These are phyloP conservation scores for Tylopilus rubrobrunneus DNA, from an alignment of 768 basidiomycete genomes.

Conservation along the genomic window DNA sequence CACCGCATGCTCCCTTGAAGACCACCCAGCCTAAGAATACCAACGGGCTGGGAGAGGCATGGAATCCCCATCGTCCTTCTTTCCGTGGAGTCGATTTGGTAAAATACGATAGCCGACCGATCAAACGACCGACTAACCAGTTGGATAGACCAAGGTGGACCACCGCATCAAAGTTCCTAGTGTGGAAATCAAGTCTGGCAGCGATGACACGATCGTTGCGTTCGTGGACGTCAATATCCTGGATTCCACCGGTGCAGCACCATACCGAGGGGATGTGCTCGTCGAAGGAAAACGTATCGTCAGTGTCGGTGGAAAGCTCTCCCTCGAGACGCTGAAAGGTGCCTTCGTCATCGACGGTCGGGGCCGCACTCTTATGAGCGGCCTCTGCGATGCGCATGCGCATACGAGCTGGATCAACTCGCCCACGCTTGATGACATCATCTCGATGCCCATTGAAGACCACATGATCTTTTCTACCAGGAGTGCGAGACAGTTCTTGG, in stretches of 20 bases:
- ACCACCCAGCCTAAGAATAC: not conserved
- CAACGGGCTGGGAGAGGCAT: slow-evolving; percentile 25
- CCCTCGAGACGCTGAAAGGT: slow-evolving; percentile 17
- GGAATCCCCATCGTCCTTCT: slow-evolving; percentile 17
- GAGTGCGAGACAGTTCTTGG: slow-evolving; percentile 32
- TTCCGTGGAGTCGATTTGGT: slow-evolving; percentile 26
- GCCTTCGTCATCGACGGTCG: slow-evolving; percentile 27
- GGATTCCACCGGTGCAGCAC: slow-evolving; percentile 32
- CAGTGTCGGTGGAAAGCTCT: slow-evolving; percentile 25
- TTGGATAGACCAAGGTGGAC: slow-evolving; percentile 19
- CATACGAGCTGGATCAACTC: slow-evolving; percentile 33
- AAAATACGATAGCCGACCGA: not conserved
- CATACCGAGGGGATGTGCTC: slow-evolving; percentile 34
- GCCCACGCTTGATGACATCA: slow-evolving; percentile 28
- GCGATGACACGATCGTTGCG: slow-evolving; percentile 19
- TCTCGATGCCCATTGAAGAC: slow-evolving; percentile 29
- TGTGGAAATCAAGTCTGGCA: slow-evolving; percentile 22
- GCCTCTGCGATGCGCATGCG: slow-evolving; percentile 34
- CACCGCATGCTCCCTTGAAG: slow-evolving; percentile 3
- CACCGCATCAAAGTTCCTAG: slow-evolving; percentile 20
- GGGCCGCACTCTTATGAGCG: slow-evolving; percentile 36
- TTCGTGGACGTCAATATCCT: slow-evolving; percentile 32
- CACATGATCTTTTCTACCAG: slow-evolving; percentile 30
- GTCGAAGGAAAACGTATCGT: slow-evolving; percentile 29
- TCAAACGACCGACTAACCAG: not conserved